Evolutionary conservation across 2,329 filamentous ascomycete genomes (phyloP), one percentile per base, ranked within the genome.

Genomic region (Diaporthe sp.): DNA sequence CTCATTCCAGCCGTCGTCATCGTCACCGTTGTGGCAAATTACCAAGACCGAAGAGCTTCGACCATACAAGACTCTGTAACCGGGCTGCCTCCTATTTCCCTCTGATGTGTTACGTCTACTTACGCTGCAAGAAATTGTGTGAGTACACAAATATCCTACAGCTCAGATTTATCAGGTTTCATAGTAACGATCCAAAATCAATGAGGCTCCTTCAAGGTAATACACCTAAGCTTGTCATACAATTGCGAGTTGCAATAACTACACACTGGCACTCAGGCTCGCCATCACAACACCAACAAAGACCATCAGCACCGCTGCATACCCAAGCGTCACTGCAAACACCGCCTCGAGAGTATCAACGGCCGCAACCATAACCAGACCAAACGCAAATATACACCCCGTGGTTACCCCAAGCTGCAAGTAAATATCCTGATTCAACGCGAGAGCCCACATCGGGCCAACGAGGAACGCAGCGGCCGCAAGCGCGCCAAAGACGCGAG

Each of bases 281-380:
- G 28, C 1, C 50, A 54, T 28, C 4, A 17, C 50, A 54, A 54
- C 25, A 25, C 70, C 70, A 19, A 72, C 70, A 28, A 66, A 66
- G 22, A 72, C 58, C 70, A 66, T 72, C 45, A 72, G 28, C 5
- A 72, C 58, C 12, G 70, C 68, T 9, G 70, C 70, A 35, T 72
- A 72, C 17, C 58, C 70, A 30, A 67, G 45, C 4, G 70, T 72
- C 57, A 58, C 57, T 1, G 70, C 70, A 55, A 72, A 72, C 2
- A 72, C 58, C 33, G 45, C 57, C 2, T 66, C 70, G 22, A 66
- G n/a, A 22, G 58, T 47, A 30, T 40, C 17, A 12, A 64, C 40
- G 15, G 30, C 28, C 17, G n/a, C 22, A 2, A 54, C 58, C 70
- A 72, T 64, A 3, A 72, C 25, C 45, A 66, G 22, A 6, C 70